Percentiles rank a stretch among this genome's conserved stretches.
phyloP scores from a whole-genome alignment of 257 asterid species.

The Pogostemon cablin region DNA sequence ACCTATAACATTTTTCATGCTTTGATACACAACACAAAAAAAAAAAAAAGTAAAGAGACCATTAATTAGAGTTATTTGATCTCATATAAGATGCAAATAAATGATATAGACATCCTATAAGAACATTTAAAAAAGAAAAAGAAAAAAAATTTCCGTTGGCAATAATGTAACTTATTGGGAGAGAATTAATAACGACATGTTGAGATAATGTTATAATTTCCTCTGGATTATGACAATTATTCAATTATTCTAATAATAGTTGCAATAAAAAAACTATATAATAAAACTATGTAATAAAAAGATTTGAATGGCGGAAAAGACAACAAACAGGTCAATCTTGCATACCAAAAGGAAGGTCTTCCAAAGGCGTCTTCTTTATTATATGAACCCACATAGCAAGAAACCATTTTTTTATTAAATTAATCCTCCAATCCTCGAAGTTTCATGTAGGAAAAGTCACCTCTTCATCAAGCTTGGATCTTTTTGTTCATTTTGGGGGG shows the following conservation, averaged over 20 bases:
- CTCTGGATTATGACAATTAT: background rate
- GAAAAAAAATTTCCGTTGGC: too few species aligned
- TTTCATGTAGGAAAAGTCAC: conserved; percentile 26
- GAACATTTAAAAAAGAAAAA: background rate
- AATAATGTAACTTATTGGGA: background rate
- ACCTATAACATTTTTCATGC: too few species aligned
- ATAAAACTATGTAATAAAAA: background rate
- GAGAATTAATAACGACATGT: background rate
- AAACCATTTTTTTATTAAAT: background rate
- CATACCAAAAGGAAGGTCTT: conserved; percentile 24
- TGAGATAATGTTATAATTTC: background rate
- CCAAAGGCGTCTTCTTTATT: conserved; percentile 30
- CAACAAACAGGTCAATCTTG: conserved; percentile 45
- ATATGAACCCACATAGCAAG: conserved; percentile 21
- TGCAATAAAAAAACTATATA: background rate
- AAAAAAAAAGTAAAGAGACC: too few species aligned
- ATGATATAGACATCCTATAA: too few species aligned
- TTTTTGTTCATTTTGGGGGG: conserved; percentile 13
- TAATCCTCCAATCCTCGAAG: conserved; percentile 25
- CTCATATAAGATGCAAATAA: too few species aligned
- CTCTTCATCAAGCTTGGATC: conserved; percentile 21
- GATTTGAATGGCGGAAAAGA: conserved; percentile 19
- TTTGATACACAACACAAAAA: too few species aligned
- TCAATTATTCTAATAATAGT: background rate
- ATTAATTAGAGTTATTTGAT: too few species aligned